Evolutionary conservation across 1,139 yeast species (phyloP), one percentile per base, ranked within the genome.

Genomic region (Protomyces lactucae-debilis): DNA sequence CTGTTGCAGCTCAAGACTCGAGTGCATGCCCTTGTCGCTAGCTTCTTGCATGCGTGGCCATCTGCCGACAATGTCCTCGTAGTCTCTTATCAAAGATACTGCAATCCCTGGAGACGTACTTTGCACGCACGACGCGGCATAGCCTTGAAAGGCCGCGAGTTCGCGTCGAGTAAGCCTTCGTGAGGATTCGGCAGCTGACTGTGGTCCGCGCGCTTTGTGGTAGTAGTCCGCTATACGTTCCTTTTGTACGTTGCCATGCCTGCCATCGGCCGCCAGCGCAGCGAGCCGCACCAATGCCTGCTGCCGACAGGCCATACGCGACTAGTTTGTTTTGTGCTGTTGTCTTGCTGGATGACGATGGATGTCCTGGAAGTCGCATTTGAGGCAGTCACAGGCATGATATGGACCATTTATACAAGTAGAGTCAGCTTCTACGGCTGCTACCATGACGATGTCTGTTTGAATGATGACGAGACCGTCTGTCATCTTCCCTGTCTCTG

Each of bases 41-140:
- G 9, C 21, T 25, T n/a, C 25, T n/a, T n/a, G 39, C 18, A n/a
- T 10, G n/a, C 12, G n/a, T 8, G 63, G 63, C 63, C 63, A 59
- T 2, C 56, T 56, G 4, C 28, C 45, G 18, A 48, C 35, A 28
- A 59, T 59, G 21, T 28, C 52, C 28, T 40, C 25, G 12, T n/a
- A 43, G 23, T 12, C 25, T 18, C 18, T 21, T 21, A 43, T 8
- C 23, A 43, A 21, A 6, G 48, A 43, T 5, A 8, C 48, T 5
- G 9, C 16, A 6, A 14, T n/a, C 4, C 16, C 43, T 14, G 14
- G 14, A 12, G 14, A 12, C 16, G 21, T 10, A 3, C 48, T 18
- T 16, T 16, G 8, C 25, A 18, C 23, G 48, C 25, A 43, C n/a
- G 48, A 43, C 25, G 48, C 23, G 5, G 48, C 48, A 43, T 43